Conservation (phyloP, 768 basidiomycete genomes). For the Collybia nuda region DNA sequence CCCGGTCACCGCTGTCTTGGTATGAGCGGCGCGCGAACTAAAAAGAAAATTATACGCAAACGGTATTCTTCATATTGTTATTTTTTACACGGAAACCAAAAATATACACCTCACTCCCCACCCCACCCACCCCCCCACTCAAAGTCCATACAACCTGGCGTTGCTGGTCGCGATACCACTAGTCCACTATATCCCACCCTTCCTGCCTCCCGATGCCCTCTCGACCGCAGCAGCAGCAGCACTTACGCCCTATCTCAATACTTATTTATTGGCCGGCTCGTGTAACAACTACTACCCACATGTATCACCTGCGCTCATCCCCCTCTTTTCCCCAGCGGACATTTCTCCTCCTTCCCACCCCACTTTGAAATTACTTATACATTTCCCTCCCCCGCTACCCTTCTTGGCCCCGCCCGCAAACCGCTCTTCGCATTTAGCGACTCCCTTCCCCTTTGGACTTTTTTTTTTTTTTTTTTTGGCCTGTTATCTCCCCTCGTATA, state of each 20-base stretch:
- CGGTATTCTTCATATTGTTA: not conserved
- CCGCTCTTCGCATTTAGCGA: too few species aligned
- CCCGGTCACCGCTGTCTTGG: not conserved
- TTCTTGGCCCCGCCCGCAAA: not conserved
- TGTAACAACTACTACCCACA: conserved; percentile 4
- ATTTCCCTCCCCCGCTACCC: not conserved
- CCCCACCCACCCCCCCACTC: not conserved
- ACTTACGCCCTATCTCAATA: conserved; percentile 5
- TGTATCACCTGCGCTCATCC: conserved; percentile 2
- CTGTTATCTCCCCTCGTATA: too few species aligned
- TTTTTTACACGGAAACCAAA: not conserved
- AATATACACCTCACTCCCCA: conserved; percentile 1
- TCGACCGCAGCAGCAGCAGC: too few species aligned
- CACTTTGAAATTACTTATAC: not conserved
- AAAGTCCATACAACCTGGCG: conserved; percentile 13
- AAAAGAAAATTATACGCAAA: not conserved
- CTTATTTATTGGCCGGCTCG: conserved; percentile 18
- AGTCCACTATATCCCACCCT: not conserved
- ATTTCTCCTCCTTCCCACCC: not conserved
- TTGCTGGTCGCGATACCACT: conserved; percentile 20
- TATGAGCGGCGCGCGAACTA: not conserved
- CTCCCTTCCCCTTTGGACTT: too few species aligned
- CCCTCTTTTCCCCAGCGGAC: not conserved
- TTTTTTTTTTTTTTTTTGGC: too few species aligned
- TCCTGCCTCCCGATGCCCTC: not conserved